Evolutionary conservation across 2,329 filamentous ascomycete species (phyloP).

Genomic region (Teratosphaeria zuluensis): DNA sequence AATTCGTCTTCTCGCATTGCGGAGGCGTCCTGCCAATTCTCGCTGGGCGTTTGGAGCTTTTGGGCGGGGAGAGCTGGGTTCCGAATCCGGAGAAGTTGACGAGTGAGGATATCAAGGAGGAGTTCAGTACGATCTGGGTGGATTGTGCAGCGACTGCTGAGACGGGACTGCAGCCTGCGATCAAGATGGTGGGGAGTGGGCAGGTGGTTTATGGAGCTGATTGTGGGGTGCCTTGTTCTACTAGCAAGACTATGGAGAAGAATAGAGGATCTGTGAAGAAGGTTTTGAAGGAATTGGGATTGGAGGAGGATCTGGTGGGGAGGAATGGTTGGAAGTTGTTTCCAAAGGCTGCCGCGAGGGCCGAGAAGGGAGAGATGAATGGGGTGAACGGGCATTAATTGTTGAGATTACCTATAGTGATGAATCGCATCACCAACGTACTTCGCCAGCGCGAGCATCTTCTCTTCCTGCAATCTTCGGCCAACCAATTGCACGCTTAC

Average conservation of each 20-base stretch:
- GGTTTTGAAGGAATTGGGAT: background rate
- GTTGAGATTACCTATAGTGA: background rate
- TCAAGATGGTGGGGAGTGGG: conserved; percentile 1
- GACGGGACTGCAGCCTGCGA: conserved; percentile 1
- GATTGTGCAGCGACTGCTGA: conserved; percentile 1
- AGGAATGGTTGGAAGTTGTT: conserved; percentile 1
- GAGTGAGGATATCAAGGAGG: background rate
- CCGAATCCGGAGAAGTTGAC: conserved; percentile 1
- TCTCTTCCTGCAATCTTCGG: conserved; percentile 28
- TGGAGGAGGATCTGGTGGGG: background rate
- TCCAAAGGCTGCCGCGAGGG: background rate
- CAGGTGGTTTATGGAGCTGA: conserved; percentile 2
- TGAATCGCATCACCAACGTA: conserved; percentile 16
- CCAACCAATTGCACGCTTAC: conserved; percentile 29
- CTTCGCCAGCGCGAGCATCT: conserved; percentile 28
- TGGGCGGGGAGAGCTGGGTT: background rate
- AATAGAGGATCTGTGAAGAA: background rate
- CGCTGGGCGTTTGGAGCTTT: background rate
- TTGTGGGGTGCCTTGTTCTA: conserved; percentile 2
- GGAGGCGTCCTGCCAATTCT: background rate
- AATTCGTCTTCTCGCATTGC: conserved; percentile 2
- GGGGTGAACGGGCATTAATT: background rate
- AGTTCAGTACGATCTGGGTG: background rate
- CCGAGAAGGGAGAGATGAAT: background rate
- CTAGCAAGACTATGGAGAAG: conserved; percentile 1